These are phyloP conservation scores for Parmelia sp. DNA, from an alignment of 495 filamentous ascomycete genomes.

Conservation along the genomic window DNA sequence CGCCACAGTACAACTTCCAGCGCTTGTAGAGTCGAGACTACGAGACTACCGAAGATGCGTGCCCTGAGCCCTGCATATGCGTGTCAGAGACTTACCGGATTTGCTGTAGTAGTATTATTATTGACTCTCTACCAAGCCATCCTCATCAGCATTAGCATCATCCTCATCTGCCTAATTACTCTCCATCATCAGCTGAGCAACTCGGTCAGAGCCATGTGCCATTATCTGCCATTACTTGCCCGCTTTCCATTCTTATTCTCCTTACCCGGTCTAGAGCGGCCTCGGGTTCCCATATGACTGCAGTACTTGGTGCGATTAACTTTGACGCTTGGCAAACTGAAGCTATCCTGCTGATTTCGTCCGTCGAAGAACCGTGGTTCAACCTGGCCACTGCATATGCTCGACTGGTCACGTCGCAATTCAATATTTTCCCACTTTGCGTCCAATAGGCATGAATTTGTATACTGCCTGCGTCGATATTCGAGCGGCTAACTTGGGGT, in stretches of 20 bases:
- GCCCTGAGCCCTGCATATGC: too few species aligned
- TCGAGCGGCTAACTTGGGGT: conserved; percentile 1
- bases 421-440: not conserved
- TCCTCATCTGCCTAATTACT: too few species aligned
- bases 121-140: too few species aligned
- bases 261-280: not conserved
- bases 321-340: not conserved
- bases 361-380: not conserved
- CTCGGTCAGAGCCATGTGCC: not conserved
- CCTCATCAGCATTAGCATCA: too few species aligned
- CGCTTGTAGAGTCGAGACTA: not conserved
- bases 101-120: too few species aligned
- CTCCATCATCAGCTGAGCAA: not conserved
- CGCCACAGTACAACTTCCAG: too few species aligned
- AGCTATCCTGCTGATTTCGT: not conserved
- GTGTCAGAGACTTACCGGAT: too few species aligned
- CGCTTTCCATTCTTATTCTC: not conserved
- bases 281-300: not conserved
- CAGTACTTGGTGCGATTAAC: not conserved
- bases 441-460: not conserved
- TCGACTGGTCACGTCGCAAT: not conserved
- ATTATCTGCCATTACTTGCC: too few species aligned
- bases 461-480: not conserved
- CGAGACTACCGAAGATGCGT: too few species aligned
- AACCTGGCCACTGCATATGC: not conserved